Percentiles rank a stretch among this genome's conserved stretches.
These are phyloP conservation scores for Dionaea muscipula DNA, from an alignment of 179 eudicot genomes.

Conservation along the genomic window DNA sequence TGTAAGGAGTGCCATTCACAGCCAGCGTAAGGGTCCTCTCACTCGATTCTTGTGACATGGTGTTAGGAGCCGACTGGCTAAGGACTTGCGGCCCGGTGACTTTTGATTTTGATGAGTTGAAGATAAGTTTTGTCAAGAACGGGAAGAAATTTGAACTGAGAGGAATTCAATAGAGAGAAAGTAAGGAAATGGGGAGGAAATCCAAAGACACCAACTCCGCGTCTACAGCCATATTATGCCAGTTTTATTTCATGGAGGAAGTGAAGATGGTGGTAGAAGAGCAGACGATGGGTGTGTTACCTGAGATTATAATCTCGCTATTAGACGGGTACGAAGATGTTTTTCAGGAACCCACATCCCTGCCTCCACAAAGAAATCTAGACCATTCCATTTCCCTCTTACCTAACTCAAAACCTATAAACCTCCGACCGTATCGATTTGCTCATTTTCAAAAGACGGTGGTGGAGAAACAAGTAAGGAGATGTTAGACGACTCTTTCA, in stretches of 20 bases:
- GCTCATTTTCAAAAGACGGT: not conserved
- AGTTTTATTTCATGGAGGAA: too few species aligned
- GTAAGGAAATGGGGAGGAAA: too few species aligned
- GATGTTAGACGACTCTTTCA: not conserved
- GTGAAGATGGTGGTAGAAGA: too few species aligned
- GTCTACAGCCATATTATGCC: too few species aligned
- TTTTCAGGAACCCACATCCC: too few species aligned
- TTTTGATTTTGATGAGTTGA: not conserved
- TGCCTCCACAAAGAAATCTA: not conserved
- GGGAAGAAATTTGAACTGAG: not conserved
- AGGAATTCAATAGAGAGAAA: too few species aligned
- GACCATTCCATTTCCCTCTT: not conserved
- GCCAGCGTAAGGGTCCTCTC: not conserved
- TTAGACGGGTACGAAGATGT: not conserved
- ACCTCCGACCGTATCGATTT: not conserved
- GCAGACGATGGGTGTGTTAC: too few species aligned
- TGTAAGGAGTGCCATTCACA: not conserved
- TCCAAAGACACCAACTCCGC: too few species aligned
- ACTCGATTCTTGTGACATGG: too few species aligned
- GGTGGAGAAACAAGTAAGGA: not conserved
- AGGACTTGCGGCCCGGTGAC: not conserved
- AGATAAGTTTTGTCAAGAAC: not conserved
- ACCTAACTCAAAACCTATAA: too few species aligned
- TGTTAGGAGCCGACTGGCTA: conserved; percentile 6
- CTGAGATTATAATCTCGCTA: too few species aligned